These are phyloP conservation scores for Ocimum tenuiflorum DNA, from an alignment of 257 asterid species.

Conservation along the genomic window DNA sequence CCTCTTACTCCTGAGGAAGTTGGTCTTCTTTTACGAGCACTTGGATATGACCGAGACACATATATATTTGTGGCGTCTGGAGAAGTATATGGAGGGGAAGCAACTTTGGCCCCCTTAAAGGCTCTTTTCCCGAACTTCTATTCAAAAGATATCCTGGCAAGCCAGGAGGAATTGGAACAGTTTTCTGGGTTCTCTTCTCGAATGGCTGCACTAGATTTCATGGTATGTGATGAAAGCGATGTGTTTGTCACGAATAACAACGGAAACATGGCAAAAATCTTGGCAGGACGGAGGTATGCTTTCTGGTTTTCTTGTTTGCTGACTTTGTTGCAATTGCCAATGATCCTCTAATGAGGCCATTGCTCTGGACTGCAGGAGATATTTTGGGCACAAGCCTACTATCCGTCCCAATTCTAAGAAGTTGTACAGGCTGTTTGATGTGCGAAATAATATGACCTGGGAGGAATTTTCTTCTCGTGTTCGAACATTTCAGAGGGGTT, in stretches of 20 bases:
- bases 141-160: conserved; percentile 76
- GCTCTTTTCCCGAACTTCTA: conserved; percentile 87
- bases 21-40: conserved; percentile 87
- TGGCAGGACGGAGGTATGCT: conserved; percentile 87
- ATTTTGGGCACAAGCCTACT: conserved; percentile 94
- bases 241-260: conserved; percentile 95
- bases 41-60: conserved; percentile 73
- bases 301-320: conserved; percentile 1
- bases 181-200: conserved; percentile 86
- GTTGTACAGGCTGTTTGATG: conserved; percentile 50
- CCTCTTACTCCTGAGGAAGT: conserved; percentile 98
- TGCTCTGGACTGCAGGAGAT: conserved; percentile 61
- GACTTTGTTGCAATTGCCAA: not conserved
- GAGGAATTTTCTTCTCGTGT: conserved; percentile 56
- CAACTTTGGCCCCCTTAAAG: conserved; percentile 80
- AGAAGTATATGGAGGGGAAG: conserved; percentile 93
- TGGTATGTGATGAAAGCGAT: conserved; percentile 90
- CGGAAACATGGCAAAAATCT: conserved; percentile 95
- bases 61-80: conserved; percentile 97
- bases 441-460: conserved; percentile 66
- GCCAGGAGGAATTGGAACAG: conserved; percentile 58
- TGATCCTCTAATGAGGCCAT: not conserved
- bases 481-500: conserved; percentile 61
- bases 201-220: conserved; percentile 91
- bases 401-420: conserved; percentile 94